These are phyloP conservation scores for Acer saccharum DNA, from an alignment of 345 rosid species.

Conservation along the genomic window DNA sequence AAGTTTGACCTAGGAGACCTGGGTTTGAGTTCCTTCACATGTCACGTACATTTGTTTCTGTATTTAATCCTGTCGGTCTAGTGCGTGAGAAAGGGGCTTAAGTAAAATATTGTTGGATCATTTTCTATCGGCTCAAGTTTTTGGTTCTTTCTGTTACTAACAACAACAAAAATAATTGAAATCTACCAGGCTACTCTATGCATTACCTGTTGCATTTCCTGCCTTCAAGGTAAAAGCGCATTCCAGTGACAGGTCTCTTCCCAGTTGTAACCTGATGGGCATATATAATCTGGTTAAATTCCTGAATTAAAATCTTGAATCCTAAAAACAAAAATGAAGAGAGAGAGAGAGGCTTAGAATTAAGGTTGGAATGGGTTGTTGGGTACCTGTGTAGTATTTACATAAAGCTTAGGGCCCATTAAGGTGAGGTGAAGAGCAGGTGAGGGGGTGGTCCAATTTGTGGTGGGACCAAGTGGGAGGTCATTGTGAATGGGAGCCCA, in stretches of 20 bases:
- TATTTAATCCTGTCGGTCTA: too few species aligned
- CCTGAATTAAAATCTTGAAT: neutral
- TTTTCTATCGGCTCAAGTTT: too few species aligned
- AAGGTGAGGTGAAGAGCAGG: slow-evolving; percentile 69
- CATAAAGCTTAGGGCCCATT: slow-evolving; percentile 88
- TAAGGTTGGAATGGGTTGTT: neutral
- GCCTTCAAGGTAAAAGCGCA: slow-evolving; percentile 89
- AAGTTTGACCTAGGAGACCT: too few species aligned
- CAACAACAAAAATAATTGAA: too few species aligned
- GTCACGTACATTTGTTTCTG: too few species aligned
- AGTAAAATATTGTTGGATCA: too few species aligned
- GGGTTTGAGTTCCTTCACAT: too few species aligned
- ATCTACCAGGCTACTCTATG: too few species aligned
- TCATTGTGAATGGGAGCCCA: slow-evolving; percentile 98
- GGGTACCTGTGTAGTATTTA: slow-evolving; percentile 71
- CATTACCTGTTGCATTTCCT: slow-evolving; percentile 83
- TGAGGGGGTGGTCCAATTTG: slow-evolving; percentile 52
- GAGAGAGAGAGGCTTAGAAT: neutral
- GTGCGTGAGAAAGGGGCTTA: too few species aligned
- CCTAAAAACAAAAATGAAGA: neutral
- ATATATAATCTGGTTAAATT: neutral
- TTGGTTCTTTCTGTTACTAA: too few species aligned
- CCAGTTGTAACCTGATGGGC: slow-evolving; percentile 55
- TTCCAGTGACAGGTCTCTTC: slow-evolving; percentile 70
- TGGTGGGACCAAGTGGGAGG: slow-evolving; percentile 74